A percentile compares a stretch with the other conserved stretches of the same genome.
Conservation (phyloP, 1,284 basidiomycete genomes). For the Volvariella surrecta region DNA sequence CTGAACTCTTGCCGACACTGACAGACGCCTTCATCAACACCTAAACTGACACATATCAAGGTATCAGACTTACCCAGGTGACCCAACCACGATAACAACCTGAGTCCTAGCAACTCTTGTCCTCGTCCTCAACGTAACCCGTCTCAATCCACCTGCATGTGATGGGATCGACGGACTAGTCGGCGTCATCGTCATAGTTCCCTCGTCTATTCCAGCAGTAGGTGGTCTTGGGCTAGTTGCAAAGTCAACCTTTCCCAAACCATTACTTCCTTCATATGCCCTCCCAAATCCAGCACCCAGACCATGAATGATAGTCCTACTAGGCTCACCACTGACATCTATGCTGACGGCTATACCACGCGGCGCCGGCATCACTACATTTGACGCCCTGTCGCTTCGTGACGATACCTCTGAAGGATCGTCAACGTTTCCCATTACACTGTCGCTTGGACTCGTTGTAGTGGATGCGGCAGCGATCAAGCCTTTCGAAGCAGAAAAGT, state of each 20-base stretch:
- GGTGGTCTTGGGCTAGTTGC: conserved; percentile 13
- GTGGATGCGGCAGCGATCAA: conserved; percentile 29
- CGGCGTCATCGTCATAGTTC: too few species aligned
- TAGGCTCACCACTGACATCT: too few species aligned
- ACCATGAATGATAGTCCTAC: too few species aligned
- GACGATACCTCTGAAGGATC: conserved; percentile 37
- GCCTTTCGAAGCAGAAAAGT: conserved; percentile 35
- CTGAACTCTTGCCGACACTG: conserved; percentile 64
- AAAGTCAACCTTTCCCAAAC: conserved; percentile 7
- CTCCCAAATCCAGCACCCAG: too few species aligned
- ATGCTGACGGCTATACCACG: too few species aligned
- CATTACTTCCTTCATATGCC: too few species aligned
- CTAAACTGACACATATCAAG: background rate
- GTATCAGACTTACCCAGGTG: conserved; percentile 40
- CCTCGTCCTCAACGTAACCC: conserved; percentile 33
- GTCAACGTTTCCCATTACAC: conserved; percentile 26
- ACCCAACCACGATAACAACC: conserved; percentile 52
- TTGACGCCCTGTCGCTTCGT: conserved; percentile 28
- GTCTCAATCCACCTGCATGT: conserved; percentile 29
- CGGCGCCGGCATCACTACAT: conserved; percentile 9
- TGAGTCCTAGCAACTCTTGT: conserved; percentile 40
- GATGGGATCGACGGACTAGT: conserved; percentile 25
- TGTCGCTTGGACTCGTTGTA: conserved; percentile 20
- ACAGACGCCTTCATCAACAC: background rate
- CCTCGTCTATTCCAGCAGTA: conserved; percentile 14